These are phyloP conservation scores for Aureobasidium leucospermi DNA, from an alignment of 2,329 filamentous ascomycete genomes.

Conservation along the genomic window DNA sequence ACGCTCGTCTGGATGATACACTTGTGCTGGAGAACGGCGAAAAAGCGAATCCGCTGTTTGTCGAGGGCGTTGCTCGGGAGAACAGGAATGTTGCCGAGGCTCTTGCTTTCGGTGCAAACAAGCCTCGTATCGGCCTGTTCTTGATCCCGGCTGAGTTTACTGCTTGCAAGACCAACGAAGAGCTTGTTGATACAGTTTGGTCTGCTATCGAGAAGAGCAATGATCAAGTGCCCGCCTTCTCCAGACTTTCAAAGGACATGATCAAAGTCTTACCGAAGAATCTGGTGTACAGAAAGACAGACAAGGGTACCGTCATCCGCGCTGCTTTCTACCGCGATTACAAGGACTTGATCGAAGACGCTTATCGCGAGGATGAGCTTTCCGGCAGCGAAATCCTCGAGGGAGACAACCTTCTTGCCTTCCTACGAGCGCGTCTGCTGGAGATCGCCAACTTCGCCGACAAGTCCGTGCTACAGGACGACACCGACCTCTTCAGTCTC, in stretches of 20 bases:
- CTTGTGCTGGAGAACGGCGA: conserved; percentile 40
- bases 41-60: conserved; percentile 37
- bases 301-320: conserved; percentile 49
- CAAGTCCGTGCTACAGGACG: conserved; percentile 20
- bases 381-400: conserved; percentile 20
- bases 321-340: conserved; percentile 42
- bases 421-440: conserved; percentile 16
- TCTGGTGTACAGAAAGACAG: conserved; percentile 42
- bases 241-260: conserved; percentile 44
- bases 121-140: conserved; percentile 44
- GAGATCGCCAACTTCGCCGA: conserved; percentile 19
- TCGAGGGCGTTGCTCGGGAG: conserved; percentile 47
- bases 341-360: conserved; percentile 36
- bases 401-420: conserved; percentile 17
- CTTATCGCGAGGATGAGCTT: conserved; percentile 30
- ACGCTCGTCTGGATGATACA: conserved; percentile 36
- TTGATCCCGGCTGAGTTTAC: conserved; percentile 41
- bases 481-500: conserved; percentile 51
- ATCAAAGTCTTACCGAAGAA: conserved; percentile 39
- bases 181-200: conserved; percentile 43
- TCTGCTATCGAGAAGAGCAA: conserved; percentile 45
- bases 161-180: conserved; percentile 31
- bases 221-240: conserved; percentile 40
- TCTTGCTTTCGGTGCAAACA: conserved; percentile 49
- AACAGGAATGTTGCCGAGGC: conserved; percentile 46